Evolutionary conservation across 1,284 basidiomycete genomes (phyloP), one percentile per base, ranked within the genome.

Genomic region (Bjerkandera adusta): DNA sequence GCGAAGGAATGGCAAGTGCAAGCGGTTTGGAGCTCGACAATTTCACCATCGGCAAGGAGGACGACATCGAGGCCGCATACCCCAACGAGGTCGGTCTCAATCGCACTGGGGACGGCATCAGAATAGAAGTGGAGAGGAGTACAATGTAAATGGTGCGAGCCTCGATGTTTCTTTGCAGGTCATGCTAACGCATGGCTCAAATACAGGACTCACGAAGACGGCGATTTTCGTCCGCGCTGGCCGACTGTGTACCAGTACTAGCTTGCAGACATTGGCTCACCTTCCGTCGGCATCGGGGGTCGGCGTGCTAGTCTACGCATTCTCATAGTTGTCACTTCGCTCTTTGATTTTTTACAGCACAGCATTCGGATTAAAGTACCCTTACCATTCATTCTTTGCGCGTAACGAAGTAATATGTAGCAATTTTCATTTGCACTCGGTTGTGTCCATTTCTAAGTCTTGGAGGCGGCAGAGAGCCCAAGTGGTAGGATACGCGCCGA

Each of bases 91-190:
- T 71, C 43, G 58, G 67, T 6, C 63, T 64, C n/a, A 57, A 73
- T 51, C 61, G 62, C 2, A 63, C 63, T 43, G 60, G 59, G 7
- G 57, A 74, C 24, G 78, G 82, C 2, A 83, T 86, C 51, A 68
- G 77, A 50, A 75, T 85, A n/a, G 75, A 85, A 43, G 74, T 85
- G 24, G 81, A 85, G 66, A 81, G 78, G 68, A 76, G 73, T 40
- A 77, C 73, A 26, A 73, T 79, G 66, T 81, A 51, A 64, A 27
- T 39, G 46, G 45, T 47, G 30, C 29, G 45, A 33, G 35, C 39
- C 5, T 24, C 35, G 18, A 16, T 36, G 35, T 8, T 30, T 30
- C 27, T 30, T 30, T 30, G 8, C 27, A 8, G 8, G 27, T 8
- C n/a, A 8, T 8, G 27, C 27, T 30, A n/a, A 30, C 27, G 27